Evolutionary conservation across 306 rosid species (phyloP).

Genomic region (Cucurbita maxima): DNA sequence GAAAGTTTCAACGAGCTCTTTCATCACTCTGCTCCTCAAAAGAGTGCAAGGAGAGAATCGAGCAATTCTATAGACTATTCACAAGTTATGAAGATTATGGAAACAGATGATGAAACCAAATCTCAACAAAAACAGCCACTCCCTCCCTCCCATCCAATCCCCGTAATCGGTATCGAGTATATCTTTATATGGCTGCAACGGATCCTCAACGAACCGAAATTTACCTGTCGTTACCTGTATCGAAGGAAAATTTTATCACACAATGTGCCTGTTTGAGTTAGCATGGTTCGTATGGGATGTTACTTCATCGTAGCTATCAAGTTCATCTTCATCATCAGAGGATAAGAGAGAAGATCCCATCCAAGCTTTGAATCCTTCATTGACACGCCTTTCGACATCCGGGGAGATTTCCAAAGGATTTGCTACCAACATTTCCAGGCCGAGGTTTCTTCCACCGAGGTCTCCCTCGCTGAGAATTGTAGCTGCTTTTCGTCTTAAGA

Average conservation of each 20-base stretch:
- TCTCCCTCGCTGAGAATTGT: conserved; percentile 58
- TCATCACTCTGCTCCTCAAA: not conserved
- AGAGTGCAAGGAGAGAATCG: not conserved
- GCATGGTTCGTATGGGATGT: conserved; percentile 18
- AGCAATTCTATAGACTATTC: not conserved
- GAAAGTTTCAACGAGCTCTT: not conserved
- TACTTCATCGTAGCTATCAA: conserved; percentile 39
- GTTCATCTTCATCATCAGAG: conserved; percentile 89
- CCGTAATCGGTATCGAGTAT: not conserved
- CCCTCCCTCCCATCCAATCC: not conserved
- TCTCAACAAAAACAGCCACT: not conserved
- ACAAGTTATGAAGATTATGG: not conserved
- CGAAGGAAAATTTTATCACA: conserved; percentile 6
- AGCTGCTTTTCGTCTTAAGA: conserved; percentile 63
- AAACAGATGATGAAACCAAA: not conserved
- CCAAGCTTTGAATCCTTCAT: conserved; percentile 90
- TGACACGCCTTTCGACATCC: conserved; percentile 70
- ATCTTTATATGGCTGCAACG: not conserved
- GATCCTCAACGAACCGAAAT: not conserved
- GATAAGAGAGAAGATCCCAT: conserved; percentile 93
- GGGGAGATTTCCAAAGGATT: conserved; percentile 66
- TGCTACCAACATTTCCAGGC: conserved; percentile 90
- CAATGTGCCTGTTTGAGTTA: conserved; percentile 31
- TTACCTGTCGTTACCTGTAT: not conserved
- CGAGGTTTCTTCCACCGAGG: conserved; percentile 42